These are phyloP conservation scores for Colletotrichum musicola DNA, from an alignment of 2,329 filamentous ascomycete genomes.

Conservation along the genomic window DNA sequence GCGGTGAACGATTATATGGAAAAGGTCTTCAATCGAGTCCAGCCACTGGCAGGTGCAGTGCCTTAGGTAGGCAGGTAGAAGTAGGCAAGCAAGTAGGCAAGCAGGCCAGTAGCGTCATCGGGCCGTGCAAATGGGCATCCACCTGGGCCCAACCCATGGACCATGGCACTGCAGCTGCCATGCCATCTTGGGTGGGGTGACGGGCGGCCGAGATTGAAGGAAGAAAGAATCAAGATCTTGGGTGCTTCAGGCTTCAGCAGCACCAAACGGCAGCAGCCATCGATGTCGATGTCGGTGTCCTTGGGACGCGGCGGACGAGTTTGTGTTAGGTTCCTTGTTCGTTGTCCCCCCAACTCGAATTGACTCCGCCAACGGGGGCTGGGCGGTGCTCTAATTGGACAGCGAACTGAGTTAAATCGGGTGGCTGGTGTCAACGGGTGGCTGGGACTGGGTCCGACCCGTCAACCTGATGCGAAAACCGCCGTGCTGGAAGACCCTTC, in stretches of 20 bases:
- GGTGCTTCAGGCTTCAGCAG: background rate
- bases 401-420: background rate
- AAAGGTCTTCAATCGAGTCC: slow-evolving; percentile 17
- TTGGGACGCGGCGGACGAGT: background rate
- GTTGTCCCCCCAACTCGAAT: slow-evolving; percentile 34
- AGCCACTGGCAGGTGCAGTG: slow-evolving; percentile 39
- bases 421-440: slow-evolving; percentile 39
- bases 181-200: slow-evolving; percentile 16
- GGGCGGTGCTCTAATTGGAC: slow-evolving; percentile 31
- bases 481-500: background rate
- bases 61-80: too few species aligned
- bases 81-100: too few species aligned
- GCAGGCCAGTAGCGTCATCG: slow-evolving; percentile 32
- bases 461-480: slow-evolving; percentile 15
- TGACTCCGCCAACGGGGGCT: slow-evolving; percentile 17
- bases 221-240: slow-evolving; percentile 20
- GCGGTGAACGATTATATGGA: slow-evolving; percentile 37
- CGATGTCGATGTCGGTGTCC: background rate
- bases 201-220: slow-evolving; percentile 15
- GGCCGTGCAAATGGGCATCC: slow-evolving; percentile 27
- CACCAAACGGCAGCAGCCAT: background rate
- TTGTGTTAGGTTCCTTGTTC: slow-evolving; percentile 15
- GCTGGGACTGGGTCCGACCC: slow-evolving; percentile 31
- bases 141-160: slow-evolving; percentile 13
- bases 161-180: background rate